A percentile compares a stretch with the other conserved stretches of the same genome.
phyloP scores from a whole-genome alignment of 2,329 filamentous ascomycete species.

The Cryphonectria parasitica region DNA sequence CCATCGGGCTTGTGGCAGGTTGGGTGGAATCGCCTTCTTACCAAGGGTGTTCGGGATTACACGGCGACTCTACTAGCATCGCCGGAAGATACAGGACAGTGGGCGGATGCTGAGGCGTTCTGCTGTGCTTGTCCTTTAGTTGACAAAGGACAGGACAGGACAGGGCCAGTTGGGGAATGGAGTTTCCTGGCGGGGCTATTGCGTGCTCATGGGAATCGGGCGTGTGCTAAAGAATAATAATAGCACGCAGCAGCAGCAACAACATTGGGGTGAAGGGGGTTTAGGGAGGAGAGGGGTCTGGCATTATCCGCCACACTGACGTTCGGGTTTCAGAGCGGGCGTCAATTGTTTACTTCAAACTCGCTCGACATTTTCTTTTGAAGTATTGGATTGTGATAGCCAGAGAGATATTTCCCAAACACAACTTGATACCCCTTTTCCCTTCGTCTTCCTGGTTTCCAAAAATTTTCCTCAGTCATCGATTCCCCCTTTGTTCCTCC shows the following conservation, averaged over 20 bases:
- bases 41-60: background rate
- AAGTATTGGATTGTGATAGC: conserved; percentile 4
- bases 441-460: background rate
- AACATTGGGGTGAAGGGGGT: conserved; percentile 5
- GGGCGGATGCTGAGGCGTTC: background rate
- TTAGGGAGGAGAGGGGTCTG: conserved; percentile 17
- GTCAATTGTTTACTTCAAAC: background rate
- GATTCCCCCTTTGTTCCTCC: background rate
- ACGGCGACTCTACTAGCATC: background rate
- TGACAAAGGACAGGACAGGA: too few species aligned
- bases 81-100: background rate
- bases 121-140: background rate
- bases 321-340: conserved; percentile 1
- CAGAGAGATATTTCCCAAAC: conserved; percentile 15
- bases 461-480: background rate
- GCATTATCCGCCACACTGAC: conserved; percentile 20
- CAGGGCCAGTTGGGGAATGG: conserved; percentile 12
- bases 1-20: background rate
- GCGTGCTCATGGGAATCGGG: conserved; percentile 18
- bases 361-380: background rate
- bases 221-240: background rate
- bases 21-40: background rate
- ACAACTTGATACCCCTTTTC: conserved; percentile 24
- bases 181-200: conserved; percentile 18
- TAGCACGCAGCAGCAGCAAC: background rate